Evolutionary conservation across 2,329 filamentous ascomycete species (phyloP), one percentile per base, ranked within the genome.

Genomic region (Emmonsiellopsis sp.): DNA sequence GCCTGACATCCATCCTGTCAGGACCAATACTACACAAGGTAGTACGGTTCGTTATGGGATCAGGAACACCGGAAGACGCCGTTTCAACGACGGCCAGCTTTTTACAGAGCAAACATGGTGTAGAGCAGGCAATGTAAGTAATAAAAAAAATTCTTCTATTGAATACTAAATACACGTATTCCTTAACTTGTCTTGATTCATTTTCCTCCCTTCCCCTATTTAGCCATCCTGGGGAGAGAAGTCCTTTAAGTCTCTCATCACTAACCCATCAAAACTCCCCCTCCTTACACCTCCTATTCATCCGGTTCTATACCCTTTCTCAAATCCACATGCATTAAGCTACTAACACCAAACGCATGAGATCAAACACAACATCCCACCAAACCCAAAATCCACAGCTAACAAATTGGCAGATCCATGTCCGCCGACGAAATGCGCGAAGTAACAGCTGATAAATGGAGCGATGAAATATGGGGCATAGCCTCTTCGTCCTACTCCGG

Each of bases 401-500:
- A 8, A 17, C 13, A 11, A 32, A 37, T 13, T 27, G 21, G 10
- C 52, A 75, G 73, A 57, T 70, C 79, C 62, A 78, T 84, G 73
- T 80, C 77, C 1, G 70, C 71, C 13, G 75, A 81, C 58, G 82
- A 85, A 63, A 79, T 84, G 74, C 62, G 62, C 4, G 71, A 74
- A 17, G 83, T 84, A 54, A 76, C 73, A 4, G 62, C 71, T 1
- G 80, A 84, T 59, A 74, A 74, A 60, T 84, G 81, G 79, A 74
- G 74, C 17, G 74, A 77, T 53, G 78, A 82, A 54, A 68, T 84
- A 42, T 85, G 82, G 82, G 81, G 80, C 1, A 71, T 74, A 17
- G 66, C 69, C 1, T 49, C 46, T 27, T 14, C 36, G 2, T 31
- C 46, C 13, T 27, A 5, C 21, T 27, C 21, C 21, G 57, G 64